Base-by-base conservation (phyloP, 1,139 yeast genomes). In the Oligophagozyma castellii region DNA sequence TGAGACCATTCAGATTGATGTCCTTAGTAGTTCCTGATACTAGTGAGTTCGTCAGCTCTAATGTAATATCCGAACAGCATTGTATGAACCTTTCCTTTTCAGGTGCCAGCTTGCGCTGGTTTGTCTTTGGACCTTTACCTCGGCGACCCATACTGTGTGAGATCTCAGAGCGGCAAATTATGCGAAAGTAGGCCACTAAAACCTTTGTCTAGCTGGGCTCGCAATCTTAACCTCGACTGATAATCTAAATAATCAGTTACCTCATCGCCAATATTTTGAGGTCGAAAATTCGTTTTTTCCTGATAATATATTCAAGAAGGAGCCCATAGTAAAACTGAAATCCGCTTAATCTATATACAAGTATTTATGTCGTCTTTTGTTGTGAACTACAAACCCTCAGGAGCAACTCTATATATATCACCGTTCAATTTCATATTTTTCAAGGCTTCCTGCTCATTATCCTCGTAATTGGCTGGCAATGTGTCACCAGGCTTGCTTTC, bases 51-150 rank as follows among this genome's bases (percentile, higher is more conserved):
- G 89, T 93, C 29, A 89, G 65, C 52, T 86, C 96, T 29, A 80
- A 60, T 1, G 95, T 80, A 30, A 89, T 80, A 46, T 86, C 98
- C 11, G 93, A 80, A 56, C 95, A 84, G 51, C 95, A 81, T 51
- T 80, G 89, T 28, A 89, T 58, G 48, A 89, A 89, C 36, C 96
- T 65, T 59, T 89, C 98, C 57, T 80, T 84, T 53, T 86, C 96
- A 1, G 89, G 84, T 8, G 80, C 76, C 28, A 70, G 58, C 44
- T 74, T 74, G 39, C 66, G 75, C 49, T 70, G 71, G 25, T 57
- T 55, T 11, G 45, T 52, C 39, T 48, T 52, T 15, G 56, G 56
- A 30, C 56, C 56, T 35, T 51, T 52, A 19, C 52, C 55, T 28
- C 46, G 46, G 31, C 55, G 51, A 31, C 50, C 58, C 58, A 53